These are phyloP conservation scores for Podospora pseudoanserina DNA, from an alignment of 495 filamentous ascomycete species.

Conservation along the genomic window DNA sequence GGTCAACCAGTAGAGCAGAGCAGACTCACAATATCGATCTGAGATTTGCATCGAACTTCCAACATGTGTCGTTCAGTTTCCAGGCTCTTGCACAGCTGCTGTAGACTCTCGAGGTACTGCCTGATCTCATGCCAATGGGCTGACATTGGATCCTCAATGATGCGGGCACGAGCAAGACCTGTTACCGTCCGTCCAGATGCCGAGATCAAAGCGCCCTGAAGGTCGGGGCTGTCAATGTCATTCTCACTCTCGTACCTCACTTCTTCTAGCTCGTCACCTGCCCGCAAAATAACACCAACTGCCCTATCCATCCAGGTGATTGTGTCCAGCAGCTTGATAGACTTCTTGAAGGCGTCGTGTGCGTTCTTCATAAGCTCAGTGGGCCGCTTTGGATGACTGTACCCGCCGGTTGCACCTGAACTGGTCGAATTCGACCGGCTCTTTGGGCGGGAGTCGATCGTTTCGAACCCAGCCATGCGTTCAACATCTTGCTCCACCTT, in stretches of 20 bases:
- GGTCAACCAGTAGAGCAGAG: neutral
- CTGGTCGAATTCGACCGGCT: neutral
- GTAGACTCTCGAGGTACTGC: constrained; percentile 34
- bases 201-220: neutral
- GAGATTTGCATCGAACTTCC: constrained; percentile 33
- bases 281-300: constrained; percentile 29
- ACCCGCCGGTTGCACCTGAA: neutral
- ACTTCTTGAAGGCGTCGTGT: constrained; percentile 32
- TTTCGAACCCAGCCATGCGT: constrained; percentile 26
- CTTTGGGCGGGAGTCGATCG: neutral
- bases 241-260: constrained; percentile 19
- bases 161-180: neutral
- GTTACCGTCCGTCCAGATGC: neutral
- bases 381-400: constrained; percentile 17
- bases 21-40: constrained; percentile 30
- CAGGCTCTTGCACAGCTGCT: constrained; percentile 35
- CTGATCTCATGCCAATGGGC: constrained; percentile 36
- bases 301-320: constrained; percentile 38
- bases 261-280: constrained; percentile 31
- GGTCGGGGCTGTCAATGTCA: neutral
- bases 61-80: constrained; percentile 36
- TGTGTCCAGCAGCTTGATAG: constrained; percentile 33
- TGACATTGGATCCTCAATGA: constrained; percentile 23
- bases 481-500: constrained; percentile 31
- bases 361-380: constrained; percentile 36